Base-by-base conservation (phyloP, 257 asterid species). In the Anisodus acutangulus region DNA sequence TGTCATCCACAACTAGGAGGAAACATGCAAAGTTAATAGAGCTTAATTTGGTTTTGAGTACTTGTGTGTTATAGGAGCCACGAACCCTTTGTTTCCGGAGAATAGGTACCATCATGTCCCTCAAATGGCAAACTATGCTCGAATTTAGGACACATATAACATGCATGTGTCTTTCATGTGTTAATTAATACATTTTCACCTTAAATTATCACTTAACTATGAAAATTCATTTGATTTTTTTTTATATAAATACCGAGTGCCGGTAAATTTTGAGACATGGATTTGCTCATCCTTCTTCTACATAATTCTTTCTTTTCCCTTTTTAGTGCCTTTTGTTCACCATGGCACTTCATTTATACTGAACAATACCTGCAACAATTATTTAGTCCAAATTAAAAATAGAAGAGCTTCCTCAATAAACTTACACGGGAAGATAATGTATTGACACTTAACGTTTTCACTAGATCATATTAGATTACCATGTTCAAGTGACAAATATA, bases 1-100 rank as follows among this genome's bases (percentile, higher is more conserved):
- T 78, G 64, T 26, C 82, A 78, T 78, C 15, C 31, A 53, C 64
- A 78, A 78, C 78, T 69, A 69, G n/a, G 53, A 6, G 51, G 51
- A 22, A 68, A 37, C 45, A 76, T 76, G 81, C 45, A 78, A 26
- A 78, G 31, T 45, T 37, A 78, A 13, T 7, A 51, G 31, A 53
- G 81, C n/a, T 22, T 43, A 71, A 45, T 71, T 76, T 76, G 81
- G 49, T 63, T 3, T 62, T 6, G 39, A 62, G 39, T 62, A 53
- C 57, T 53, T 22, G 12, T 76, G 45, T 76, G 45, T 9, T 76
- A 76, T 10, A 19, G 41, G 59, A 72, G 80, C 59, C 19, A 47
- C 19, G 81, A 49, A 12, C 15, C 64, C 64, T 26, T 76, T 76
- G 26, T 76, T 51, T 53, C 12, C 10, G 81, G 81, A 76, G 49